Evolutionary conservation across 148 eudicot species (phyloP), one percentile per base, ranked within the genome.

Genomic region (Camellia lanceoleosa): DNA sequence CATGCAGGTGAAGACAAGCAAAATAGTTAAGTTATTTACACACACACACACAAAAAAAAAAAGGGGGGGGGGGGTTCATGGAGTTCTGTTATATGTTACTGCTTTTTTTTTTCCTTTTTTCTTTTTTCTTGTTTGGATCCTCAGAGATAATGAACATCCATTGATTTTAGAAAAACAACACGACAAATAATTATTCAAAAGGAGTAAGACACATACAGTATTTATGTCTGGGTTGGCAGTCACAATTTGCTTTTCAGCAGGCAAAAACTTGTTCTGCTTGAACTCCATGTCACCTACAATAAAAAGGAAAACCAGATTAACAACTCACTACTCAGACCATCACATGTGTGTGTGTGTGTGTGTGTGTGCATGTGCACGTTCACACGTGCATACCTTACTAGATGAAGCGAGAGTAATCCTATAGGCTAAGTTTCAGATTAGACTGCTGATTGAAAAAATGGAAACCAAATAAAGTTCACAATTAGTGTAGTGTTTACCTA

Each of bases 141-240:
- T 47, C 0, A 15, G 44, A 56, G 46, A 30, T 38, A 54, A 73
- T 54, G 60, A 19, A 71, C 20, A 4, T 30, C 41, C 38, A 49
- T 6, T 3, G 9, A 7, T 3, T 47, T 6, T 9, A 71, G 16
- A 71, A 71, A 61, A 49, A 9, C 58, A 73, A 73, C 30, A 44
- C 13, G 43, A 73, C 4, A 2, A 14, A 55, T 3, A 73, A 55
- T 18, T 38, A 52, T 5, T 42, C 58, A 64, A 4, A 74, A 54
- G 15, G 19, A 59, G 74, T 20, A 76, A 54, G 83, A 62, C 70
- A 84, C 94, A 43, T 86, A 96, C 99, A 80, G 80, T 85, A 83
- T 91, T 96, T 73, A 96, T 86, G 82, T 96, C 98, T 8, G 99
- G 99, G 75, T 89, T 88, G 54, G 99, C 97, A 60, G 99, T 96